Evolutionary conservation across 331 rosid genomes (phyloP), one percentile per base, ranked within the genome.

Genomic region (Quercus lobata): DNA sequence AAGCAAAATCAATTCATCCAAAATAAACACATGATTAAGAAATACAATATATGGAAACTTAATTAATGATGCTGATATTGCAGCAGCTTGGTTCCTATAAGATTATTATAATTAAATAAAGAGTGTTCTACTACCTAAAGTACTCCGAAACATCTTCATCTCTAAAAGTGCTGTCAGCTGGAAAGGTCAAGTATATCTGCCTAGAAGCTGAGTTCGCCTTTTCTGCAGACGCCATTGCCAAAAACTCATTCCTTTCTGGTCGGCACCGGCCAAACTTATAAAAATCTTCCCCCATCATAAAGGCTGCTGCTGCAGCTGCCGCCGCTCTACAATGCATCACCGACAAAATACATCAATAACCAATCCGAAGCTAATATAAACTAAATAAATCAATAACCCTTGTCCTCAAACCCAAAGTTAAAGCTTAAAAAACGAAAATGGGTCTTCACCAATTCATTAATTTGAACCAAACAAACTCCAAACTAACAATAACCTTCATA

Each of bases 131-230:
- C 75, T 84, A 88, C 92, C 87, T 86, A 82, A 88, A 88, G 81
- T 88, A 88, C 72, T 88, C 92, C 0, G 92, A 88, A 80, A 88
- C 92, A 60, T 88, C 92, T 72, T 88, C 92, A 72, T 88, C 92
- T 68, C 83, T 88, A 70, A 88, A 88, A 56, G 89, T 88, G 81
- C 91, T 88, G 75, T 88, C 91, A 22, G 91, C 91, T 63, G 91
- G 91, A 66, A 88, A 88, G 72, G 92, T 88, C 81, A 88, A 79
- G 81, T 88, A 88, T 80, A 88, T 88, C 88, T 88, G 92, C 74
- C 92, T 86, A 4, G 92, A 86, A 4, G 92, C 92, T 6, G 92
- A 88, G 78, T 83, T 88, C 10, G 79, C 74, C 87, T 88, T 88
- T 44, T 88, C 92, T 1, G 69, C 83, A 1, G 88, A 85, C 60